A percentile compares a stretch with the other conserved stretches of the same genome.
Evolutionary conservation across 257 asterid genomes (phyloP).

Genomic region (Solanum virginianum): DNA sequence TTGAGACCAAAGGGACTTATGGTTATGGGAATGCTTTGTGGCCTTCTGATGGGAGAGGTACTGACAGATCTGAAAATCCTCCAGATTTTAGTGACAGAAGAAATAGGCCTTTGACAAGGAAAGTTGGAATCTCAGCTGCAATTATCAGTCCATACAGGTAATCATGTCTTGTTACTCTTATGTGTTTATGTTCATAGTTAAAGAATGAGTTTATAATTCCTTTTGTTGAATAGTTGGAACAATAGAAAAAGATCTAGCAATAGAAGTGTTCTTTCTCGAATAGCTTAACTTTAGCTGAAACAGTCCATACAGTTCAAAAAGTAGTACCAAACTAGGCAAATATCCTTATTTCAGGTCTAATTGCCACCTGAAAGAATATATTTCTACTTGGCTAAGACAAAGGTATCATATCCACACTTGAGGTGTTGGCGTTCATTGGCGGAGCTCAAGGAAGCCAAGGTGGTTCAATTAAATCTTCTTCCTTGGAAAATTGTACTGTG

Average conservation of each 20-base stretch:
- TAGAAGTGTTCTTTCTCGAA: background rate
- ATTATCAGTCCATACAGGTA: constrained; percentile 87
- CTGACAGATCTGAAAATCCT: constrained; percentile 42
- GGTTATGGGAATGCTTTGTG: constrained; percentile 94
- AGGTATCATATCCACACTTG: background rate
- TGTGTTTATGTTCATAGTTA: background rate
- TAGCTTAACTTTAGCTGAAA: background rate
- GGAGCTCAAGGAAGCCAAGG: background rate
- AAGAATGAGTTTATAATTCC: background rate
- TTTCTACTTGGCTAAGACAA: background rate
- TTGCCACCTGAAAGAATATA: background rate
- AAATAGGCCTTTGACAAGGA: constrained; percentile 77
- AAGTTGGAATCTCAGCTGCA: constrained; percentile 74
- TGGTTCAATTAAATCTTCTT: background rate
- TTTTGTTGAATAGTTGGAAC: background rate
- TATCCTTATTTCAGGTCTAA: background rate
- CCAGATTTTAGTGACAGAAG: constrained; percentile 74
- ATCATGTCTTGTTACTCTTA: background rate
- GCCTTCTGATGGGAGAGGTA: constrained; percentile 71
- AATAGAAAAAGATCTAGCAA: background rate
- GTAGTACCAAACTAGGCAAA: background rate
- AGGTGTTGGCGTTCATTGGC: background rate
- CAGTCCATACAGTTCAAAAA: background rate
- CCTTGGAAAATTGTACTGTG: background rate
- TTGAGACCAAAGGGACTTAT: constrained; percentile 93